Base-by-base conservation (phyloP, 148 eudicot genomes). In the Diospyros lotus region DNA sequence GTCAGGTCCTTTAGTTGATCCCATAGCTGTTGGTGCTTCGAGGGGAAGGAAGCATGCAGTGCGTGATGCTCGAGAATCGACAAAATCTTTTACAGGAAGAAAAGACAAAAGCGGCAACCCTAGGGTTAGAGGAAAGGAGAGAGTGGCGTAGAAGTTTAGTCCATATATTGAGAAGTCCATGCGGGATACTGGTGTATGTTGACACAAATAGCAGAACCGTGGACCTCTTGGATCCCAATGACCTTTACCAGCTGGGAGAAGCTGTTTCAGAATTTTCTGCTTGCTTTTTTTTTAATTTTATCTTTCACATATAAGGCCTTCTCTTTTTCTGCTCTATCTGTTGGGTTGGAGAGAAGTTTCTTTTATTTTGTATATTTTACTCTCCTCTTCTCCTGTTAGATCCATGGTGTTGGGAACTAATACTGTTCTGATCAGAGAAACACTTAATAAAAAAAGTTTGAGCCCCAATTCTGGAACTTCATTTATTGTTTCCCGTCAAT, bases 1-100 rank as follows among this genome's bases (percentile, higher is more conserved):
- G 98, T 94, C 98, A 0, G 98, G 98, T 74, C 98, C 97, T 18
- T 79, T 94, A 82, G 92, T 82, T 40, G 97, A 91, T 46, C 89
- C 94, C 4, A 84, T 84, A 62, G 80, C 90, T 66, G 87, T 84
- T 28, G 87, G 87, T 12, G 85, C 85, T 13, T 79, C 87, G 2
- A 87, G 89, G 85, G 71, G 89, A 67, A 90, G 84, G 74, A 89
- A 89, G 84, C 73, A 70, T 75, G 74, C 78, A 9, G 83, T 69
- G 9, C 76, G 69, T 38, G 83, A 78, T 55, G 73, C 70, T 12
- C 83, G 73, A 10, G 80, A 74, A 14, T 76, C 56, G 56, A 81
- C 84, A n/a, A 70, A 56, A 70, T 56, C 61, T 39, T 69, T 51
- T 51, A 68, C 58, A 4, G 54, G 82, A 55, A 79, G 71, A 55